Evolutionary conservation across 2,329 filamentous ascomycete genomes (phyloP).

Genomic region (Cercospora sojina): DNA sequence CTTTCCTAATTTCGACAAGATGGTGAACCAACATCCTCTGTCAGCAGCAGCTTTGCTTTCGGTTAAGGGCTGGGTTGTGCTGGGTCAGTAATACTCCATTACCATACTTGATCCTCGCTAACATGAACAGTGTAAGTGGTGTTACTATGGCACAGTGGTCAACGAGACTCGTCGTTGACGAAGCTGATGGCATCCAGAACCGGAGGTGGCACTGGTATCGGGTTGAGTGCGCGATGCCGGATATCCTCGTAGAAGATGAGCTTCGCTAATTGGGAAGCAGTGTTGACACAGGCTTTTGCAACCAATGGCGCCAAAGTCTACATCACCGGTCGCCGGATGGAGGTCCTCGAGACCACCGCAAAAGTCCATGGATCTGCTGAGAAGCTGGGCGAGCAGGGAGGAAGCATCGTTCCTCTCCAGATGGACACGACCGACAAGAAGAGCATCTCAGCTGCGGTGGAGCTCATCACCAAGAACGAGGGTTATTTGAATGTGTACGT

Average conservation of each 20-base stretch:
- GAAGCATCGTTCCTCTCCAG: constrained; percentile 42
- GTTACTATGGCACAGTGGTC: neutral
- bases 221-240: neutral
- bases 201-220: neutral
- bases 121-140: neutral
- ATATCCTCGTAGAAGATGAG: neutral
- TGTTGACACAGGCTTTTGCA: neutral
- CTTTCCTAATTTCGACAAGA: neutral
- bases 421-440: constrained; percentile 46
- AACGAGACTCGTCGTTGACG: neutral
- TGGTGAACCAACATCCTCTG: neutral
- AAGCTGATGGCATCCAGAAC: neutral
- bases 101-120: neutral
- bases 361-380: neutral
- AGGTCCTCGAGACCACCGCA: neutral
- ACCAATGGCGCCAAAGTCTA: constrained; percentile 1
- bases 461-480: constrained; percentile 29
- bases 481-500: neutral
- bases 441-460: constrained; percentile 40
- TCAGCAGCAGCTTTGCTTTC: neutral
- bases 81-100: neutral
- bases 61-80: neutral
- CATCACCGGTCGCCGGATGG: neutral
- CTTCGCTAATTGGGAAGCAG: neutral
- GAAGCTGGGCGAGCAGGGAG: neutral